Conservation (phyloP, 306 rosid genomes). For the Prosopis cineraria region DNA sequence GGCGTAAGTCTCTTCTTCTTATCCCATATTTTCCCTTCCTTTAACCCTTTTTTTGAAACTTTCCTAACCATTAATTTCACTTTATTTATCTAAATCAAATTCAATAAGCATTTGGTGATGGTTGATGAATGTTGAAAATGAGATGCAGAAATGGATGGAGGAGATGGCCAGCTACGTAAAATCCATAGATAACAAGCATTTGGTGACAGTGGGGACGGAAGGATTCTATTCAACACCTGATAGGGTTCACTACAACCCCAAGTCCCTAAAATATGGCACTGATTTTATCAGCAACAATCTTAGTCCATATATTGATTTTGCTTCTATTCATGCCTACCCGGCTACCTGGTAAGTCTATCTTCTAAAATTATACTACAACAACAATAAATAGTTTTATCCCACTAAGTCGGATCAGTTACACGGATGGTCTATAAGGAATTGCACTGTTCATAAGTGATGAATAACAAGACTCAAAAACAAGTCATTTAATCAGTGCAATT, state of each 20-base stretch:
- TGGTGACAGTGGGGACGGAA: constrained; percentile 56
- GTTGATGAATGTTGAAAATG: neutral
- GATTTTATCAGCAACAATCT: constrained; percentile 49
- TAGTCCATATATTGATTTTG: constrained; percentile 41
- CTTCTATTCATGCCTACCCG: constrained; percentile 54
- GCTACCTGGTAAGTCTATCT: neutral
- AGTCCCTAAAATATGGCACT: constrained; percentile 38
- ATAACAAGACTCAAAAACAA: too few species aligned
- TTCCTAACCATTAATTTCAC: too few species aligned
- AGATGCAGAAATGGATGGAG: constrained; percentile 51
- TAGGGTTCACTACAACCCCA: constrained; percentile 46
- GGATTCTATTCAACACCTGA: constrained; percentile 52
- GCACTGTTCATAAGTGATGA: too few species aligned
- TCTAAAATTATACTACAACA: neutral
- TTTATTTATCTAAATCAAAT: too few species aligned
- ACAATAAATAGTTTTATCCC: too few species aligned
- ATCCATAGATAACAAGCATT: constrained; percentile 51
- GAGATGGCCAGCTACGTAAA: constrained; percentile 52
- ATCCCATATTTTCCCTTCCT: neutral
- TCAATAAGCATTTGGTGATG: too few species aligned
- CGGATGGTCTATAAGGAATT: too few species aligned
- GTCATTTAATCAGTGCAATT: neutral
- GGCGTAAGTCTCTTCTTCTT: neutral
- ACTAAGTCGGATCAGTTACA: too few species aligned
- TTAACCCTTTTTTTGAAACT: neutral